Percentiles rank a stretch among this genome's conserved stretches.
Conservation (phyloP, 345 rosid species). For the Eucalyptus albens region DNA sequence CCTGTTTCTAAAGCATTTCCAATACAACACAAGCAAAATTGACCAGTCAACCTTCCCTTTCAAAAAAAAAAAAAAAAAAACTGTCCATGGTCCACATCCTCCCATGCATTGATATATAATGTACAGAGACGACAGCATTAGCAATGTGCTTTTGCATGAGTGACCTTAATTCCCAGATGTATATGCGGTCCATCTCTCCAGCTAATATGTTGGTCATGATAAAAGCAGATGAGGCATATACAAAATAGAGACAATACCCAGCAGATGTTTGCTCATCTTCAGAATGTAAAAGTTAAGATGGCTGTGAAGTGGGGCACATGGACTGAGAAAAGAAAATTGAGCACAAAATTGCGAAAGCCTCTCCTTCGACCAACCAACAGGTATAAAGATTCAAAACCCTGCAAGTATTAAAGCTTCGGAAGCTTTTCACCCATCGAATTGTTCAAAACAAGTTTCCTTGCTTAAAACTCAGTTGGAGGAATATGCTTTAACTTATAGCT, state of each 20-base stretch:
- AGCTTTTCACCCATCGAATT: no score
- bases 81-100: neutral
- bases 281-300: neutral
- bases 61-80: no score
- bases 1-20: neutral
- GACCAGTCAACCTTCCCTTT: neutral
- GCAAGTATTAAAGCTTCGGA: neutral
- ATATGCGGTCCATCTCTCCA: neutral
- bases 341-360: neutral
- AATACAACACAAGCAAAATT: neutral
- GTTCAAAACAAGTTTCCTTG: neutral
- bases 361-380: neutral
- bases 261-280: neutral
- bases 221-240: neutral
- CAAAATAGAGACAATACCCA: neutral
- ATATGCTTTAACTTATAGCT: neutral
- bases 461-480: neutral
- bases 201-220: neutral
- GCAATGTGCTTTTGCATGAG: neutral
- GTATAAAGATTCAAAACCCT: neutral
- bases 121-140: neutral
- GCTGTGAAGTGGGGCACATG: neutral
- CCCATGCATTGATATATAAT: neutral
- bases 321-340: neutral
- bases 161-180: neutral